Evolutionary conservation across 2,329 filamentous ascomycete genomes (phyloP), one percentile per base, ranked within the genome.

Genomic region (Cytospora leucostoma): DNA sequence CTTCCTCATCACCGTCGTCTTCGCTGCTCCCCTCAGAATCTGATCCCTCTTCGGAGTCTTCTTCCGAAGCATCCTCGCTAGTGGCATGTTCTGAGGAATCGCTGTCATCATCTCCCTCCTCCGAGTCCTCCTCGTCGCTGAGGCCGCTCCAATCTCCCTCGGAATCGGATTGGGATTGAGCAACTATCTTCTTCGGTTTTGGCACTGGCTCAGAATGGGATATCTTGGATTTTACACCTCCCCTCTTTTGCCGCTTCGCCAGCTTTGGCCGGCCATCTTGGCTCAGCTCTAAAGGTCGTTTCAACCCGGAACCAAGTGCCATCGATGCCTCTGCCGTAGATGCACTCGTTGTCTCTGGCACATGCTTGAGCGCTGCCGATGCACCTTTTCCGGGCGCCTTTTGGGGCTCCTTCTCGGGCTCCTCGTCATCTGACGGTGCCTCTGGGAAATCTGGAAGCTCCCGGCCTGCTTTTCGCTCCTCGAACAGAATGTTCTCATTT

Each of bases 201-300:
- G 35, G 7, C 69, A 74, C 79, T 72, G 74, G 79, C 73, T 70
- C 67, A 7, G 74, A 67, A 1, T 80, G 67, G 2, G 84, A 79
- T 19, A 82, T 70, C 65, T 84, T 88, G 3, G 82, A 82, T 66
- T 83, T 82, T 17, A 88, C 77, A 5, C 84, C 82, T 74, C 88
- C 81, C 75, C 88, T 83, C 68, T 89, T 89, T 75, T 94, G 93
- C 58, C 92, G 84, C 73, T 92, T 95, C 71, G 90, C 89, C 58
- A 98, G 86, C 3, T 97, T 80, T 0, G 94, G 95, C 61, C 86
- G 87, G 7, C 94, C 92, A 64, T 89, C 86, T 1, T 91, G 87
- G 66, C 92, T 92, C 11, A 92, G 69, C 52, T 96, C 91, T 12
- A 99, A 79, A 1, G 93, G 92, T 50, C 93, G 84, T 74, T 98